Evolutionary conservation across 192 early-diverging fungal species (phyloP), one percentile per base, ranked within the genome.

Genomic region (Coemansia sp.): DNA sequence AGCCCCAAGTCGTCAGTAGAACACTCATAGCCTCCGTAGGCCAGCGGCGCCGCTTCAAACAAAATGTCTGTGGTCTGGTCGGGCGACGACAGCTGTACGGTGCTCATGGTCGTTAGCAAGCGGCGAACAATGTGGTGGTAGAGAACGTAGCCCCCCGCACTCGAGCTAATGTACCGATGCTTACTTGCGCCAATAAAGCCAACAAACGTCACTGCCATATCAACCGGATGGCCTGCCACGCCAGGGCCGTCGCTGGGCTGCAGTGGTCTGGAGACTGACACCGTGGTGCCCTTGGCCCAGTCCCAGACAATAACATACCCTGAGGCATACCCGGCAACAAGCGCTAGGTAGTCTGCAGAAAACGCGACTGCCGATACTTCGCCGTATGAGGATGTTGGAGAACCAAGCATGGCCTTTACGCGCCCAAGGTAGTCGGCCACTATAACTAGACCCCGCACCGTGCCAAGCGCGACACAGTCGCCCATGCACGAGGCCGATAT

Each of bases 291-390:
- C 49, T 74, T 74, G 11, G 38, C 58, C 80, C 75, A 78, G 73
- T 83, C 80, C 80, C 80, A 83, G 44, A 83, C 71, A 18, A 70
- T 69, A 1, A 83, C 75, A 35, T 70, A 74, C 9, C 80, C 80
- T 43, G 62, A 66, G 18, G 75, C 52, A 38, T 78, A 75, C 15
- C 80, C 80, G 9, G 64, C 80, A 38, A 69, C 62, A n/a, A 83
- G 60, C 52, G 55, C 64, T 16, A 59, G 40, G 29, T 71, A 43
- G 65, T 83, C 72, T 29, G 71, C 62, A 20, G 80, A 83, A 38
- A 83, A 77, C 22, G 67, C 67, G n/a, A 83, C 43, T 35, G 75
- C 65, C 2, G 80, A 74, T 16, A 78, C 80, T 18, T 72, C 35
- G 12, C 80, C 80, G 38, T 82, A 77, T 7, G 65, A 35, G 4